A percentile compares a stretch with the other conserved stretches of the same genome.
These are phyloP conservation scores for Pyrus betulifolia DNA, from an alignment of 306 rosid genomes.

Conservation along the genomic window DNA sequence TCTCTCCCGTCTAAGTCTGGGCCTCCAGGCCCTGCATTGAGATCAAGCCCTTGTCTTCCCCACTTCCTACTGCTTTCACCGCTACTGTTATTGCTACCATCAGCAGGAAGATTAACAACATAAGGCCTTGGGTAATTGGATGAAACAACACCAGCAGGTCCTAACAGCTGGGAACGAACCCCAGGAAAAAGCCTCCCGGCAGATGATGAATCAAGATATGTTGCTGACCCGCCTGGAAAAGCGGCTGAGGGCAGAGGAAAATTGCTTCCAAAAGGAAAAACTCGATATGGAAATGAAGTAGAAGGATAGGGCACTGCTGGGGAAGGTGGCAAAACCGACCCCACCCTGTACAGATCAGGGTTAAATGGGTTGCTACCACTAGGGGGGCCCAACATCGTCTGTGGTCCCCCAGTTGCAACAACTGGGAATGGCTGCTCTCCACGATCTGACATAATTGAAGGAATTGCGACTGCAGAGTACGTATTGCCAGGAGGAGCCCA, in stretches of 20 bases:
- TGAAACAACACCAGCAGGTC: slow-evolving; percentile 46
- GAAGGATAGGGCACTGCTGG: slow-evolving; percentile 55
- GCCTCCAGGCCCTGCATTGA: slow-evolving; percentile 70
- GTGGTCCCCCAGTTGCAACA: slow-evolving; percentile 51
- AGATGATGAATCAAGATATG: slow-evolving; percentile 51
- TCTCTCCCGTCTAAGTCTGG: slow-evolving; percentile 60
- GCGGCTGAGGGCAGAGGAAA: slow-evolving; percentile 50
- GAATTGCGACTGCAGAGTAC: slow-evolving; percentile 51
- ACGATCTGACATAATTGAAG: slow-evolving; percentile 53
- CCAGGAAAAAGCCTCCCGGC: slow-evolving; percentile 56
- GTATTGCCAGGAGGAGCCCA: slow-evolving; percentile 64
- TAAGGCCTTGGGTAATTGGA: slow-evolving; percentile 54
- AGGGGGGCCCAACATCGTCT: slow-evolving; percentile 46
- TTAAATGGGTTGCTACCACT: slow-evolving; percentile 40
- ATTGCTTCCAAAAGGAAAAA: slow-evolving; percentile 51
- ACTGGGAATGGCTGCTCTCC: slow-evolving; percentile 53
- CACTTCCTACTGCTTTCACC: slow-evolving; percentile 45
- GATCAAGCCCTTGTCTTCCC: slow-evolving; percentile 68
- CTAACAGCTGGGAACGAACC: slow-evolving; percentile 47
- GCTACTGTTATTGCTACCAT: slow-evolving; percentile 39
- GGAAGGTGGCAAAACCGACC: slow-evolving; percentile 52
- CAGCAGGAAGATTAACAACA: slow-evolving; percentile 48
- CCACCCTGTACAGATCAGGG: slow-evolving; percentile 43
- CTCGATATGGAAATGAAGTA: slow-evolving; percentile 45
- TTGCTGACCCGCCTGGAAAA: slow-evolving; percentile 40